Evolutionary conservation across 768 basidiomycete species (phyloP), one percentile per base, ranked within the genome.

Genomic region (Jaapia argillacea): DNA sequence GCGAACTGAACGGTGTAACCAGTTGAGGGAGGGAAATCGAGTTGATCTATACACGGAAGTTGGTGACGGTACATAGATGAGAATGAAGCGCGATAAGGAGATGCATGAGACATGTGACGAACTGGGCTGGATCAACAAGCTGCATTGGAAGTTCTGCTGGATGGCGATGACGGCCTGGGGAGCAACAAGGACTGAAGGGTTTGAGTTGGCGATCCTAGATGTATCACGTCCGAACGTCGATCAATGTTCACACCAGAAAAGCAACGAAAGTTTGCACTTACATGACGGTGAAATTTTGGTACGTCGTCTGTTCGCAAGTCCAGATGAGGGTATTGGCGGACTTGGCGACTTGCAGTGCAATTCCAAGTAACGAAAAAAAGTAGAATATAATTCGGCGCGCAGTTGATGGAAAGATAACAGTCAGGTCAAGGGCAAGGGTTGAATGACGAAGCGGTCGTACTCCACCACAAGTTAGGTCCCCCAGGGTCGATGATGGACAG

Each of bases 261-360:
- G 45, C 55, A 12, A 51, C 48, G 36, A 45, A 44, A 45, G 21
- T 26, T 36, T 24, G 37, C 45, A 69, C 78, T 50, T 56, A 79
- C 73, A 74, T 55, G 39, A 82, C 59, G 6, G 72, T 80, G 51
- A 74, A 85, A 4, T 57, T 57, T 3, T 48, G 23, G 37, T 60
- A 54, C 12, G 64, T 51, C 7, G 68, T 58, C 24, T 64, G 54
- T 3, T 67, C 36, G 61, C 82, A 85, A 2, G 63, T 65, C 82
- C 82, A 85, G 2, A 59, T 51, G 35, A 85, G 52, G n/a, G 65
- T 67, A 57, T 85, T 85, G n/a, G 39, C 20, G 6, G 77, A 74
- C 42, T 66, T 48, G 6, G 74, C 68, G 44, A 85, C 82, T 84
- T 51, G 4, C 10, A 39, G n/a, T 44, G 40, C 23, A 23, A 14